A percentile compares a stretch with the other conserved stretches of the same genome.
Conservation (phyloP, 495 filamentous ascomycete genomes). For the Podospora bellae-mahoneyi region DNA sequence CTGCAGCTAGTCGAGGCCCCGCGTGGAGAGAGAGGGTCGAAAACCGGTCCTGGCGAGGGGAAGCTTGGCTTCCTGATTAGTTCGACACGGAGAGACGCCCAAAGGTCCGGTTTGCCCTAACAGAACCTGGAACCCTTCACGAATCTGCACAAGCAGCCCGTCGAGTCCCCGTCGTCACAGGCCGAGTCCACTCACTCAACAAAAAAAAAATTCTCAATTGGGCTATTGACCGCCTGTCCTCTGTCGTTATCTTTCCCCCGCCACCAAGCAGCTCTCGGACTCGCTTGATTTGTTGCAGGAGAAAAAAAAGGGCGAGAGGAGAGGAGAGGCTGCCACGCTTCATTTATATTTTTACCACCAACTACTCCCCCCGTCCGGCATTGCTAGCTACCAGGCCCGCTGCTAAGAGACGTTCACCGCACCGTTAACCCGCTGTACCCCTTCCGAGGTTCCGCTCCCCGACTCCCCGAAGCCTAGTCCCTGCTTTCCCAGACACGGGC, state of each 20-base stretch:
- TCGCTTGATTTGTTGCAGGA: not conserved
- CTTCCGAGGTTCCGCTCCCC: not conserved
- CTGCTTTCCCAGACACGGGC: not conserved
- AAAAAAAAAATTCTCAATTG: not conserved
- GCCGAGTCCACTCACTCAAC: not conserved
- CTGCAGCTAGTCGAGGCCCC: conserved; percentile 5
- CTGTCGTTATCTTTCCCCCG: not conserved
- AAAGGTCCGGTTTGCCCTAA: not conserved
- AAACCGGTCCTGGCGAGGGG: not conserved
- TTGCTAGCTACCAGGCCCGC: not conserved
- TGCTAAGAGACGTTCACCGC: not conserved
- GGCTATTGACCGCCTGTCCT: not conserved
- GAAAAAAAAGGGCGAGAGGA: not conserved
- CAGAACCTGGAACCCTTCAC: not conserved
- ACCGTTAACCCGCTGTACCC: not conserved
- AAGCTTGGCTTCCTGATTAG: not conserved
- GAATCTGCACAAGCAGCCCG: not conserved
- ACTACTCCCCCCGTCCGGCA: not conserved
- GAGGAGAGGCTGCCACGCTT: not conserved
- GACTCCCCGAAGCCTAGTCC: not conserved
- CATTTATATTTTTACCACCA: not conserved
- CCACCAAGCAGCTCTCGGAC: not conserved
- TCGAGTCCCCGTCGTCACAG: not conserved
- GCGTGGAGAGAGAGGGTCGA: conserved; percentile 8
- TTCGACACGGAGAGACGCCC: not conserved